phyloP scores from a whole-genome alignment of 495 filamentous ascomycete genomes.

The Extremus antarcticus region DNA sequence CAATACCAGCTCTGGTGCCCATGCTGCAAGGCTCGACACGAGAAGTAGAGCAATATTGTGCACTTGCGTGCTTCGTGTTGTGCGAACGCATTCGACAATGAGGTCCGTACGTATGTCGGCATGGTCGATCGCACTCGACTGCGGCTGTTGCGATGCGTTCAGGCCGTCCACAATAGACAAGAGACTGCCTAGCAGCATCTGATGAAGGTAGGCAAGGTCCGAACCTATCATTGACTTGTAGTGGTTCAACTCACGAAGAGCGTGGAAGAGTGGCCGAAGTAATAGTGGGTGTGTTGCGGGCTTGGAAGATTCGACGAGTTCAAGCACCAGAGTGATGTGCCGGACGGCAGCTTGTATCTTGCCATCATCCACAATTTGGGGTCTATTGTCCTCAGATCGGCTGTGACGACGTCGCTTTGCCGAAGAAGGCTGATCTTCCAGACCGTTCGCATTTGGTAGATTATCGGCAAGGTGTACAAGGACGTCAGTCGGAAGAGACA shows the following conservation, averaged over 20 bases:
- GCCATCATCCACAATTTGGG: conserved; percentile 34
- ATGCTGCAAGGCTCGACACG: conserved; percentile 67
- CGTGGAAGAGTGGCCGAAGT: conserved; percentile 64
- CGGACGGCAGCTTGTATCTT: conserved; percentile 53
- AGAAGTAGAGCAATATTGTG: conserved; percentile 88
- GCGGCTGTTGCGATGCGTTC: conserved; percentile 35
- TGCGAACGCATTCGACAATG: conserved; percentile 82
- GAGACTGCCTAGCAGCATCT: conserved; percentile 63
- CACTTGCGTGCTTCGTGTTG: conserved; percentile 75
- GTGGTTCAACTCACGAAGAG: conserved; percentile 72
- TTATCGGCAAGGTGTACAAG: conserved; percentile 58
- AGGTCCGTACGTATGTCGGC: conserved; percentile 77
- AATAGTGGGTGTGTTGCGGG: conserved; percentile 62
- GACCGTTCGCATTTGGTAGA: conserved; percentile 52
- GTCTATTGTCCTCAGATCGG: conserved; percentile 42
- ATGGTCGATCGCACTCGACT: conserved; percentile 41
- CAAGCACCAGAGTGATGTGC: conserved; percentile 75
- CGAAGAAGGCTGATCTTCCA: conserved; percentile 52
- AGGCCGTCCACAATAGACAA: conserved; percentile 50
- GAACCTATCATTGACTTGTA: conserved; percentile 60
- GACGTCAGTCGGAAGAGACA: conserved; percentile 58
- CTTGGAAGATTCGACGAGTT: conserved; percentile 68
- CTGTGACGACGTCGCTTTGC: conserved; percentile 69
- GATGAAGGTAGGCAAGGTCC: conserved; percentile 77
- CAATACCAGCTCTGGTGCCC: conserved; percentile 76